phyloP scores from a whole-genome alignment of 192 early-diverging fungal genomes.

The Podochytrium sp. region DNA sequence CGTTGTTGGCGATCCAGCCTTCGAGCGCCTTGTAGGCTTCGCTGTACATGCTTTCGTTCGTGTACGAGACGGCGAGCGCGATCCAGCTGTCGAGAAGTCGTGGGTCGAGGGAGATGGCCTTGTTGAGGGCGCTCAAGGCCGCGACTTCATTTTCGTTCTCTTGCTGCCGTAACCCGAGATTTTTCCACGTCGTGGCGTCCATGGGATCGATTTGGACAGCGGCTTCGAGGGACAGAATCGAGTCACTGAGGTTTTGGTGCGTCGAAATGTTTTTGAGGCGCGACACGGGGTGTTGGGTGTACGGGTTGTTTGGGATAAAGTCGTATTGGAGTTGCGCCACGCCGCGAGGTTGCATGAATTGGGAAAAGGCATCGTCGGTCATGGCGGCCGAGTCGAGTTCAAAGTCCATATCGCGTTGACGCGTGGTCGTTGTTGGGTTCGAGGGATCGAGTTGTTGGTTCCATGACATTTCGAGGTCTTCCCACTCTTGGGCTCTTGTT shows the following conservation, averaged over 20 bases:
- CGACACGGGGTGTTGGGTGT: constrained; percentile 41
- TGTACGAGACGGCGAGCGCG: constrained; percentile 89
- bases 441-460: background rate
- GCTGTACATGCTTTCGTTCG: constrained; percentile 84
- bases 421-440: background rate
- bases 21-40: constrained; percentile 91
- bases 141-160: constrained; percentile 95
- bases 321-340: constrained; percentile 52
- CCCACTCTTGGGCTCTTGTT: constrained; percentile 25
- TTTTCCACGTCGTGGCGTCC: constrained; percentile 83
- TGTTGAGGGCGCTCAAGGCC: constrained; percentile 88
- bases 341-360: background rate
- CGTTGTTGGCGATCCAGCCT: constrained; percentile 80
- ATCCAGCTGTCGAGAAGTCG: constrained; percentile 78
- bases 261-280: constrained; percentile 27
- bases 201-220: constrained; percentile 76
- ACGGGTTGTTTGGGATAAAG: constrained; percentile 81
- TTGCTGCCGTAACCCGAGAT: constrained; percentile 88
- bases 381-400: background rate
- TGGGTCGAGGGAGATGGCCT: constrained; percentile 78
- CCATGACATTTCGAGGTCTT: constrained; percentile 26
- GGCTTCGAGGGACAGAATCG: constrained; percentile 91
- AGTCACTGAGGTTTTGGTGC: constrained; percentile 76
- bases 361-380: background rate
- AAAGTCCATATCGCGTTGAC: constrained; percentile 3